Percentiles rank a stretch among this genome's conserved stretches.
Conservation (phyloP, 73 alveolate species). For the Paramecium octaurelia region DNA sequence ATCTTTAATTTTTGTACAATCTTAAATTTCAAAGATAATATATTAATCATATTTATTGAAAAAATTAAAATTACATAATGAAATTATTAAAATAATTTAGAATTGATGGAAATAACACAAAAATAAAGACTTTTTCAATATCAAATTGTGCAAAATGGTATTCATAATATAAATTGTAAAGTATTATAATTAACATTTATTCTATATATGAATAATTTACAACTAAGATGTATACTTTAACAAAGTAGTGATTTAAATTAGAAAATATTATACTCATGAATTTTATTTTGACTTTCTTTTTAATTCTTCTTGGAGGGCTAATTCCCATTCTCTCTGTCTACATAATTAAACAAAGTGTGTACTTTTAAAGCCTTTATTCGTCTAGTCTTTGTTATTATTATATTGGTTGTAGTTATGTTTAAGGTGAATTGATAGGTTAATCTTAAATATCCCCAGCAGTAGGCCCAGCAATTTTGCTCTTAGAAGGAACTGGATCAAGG, state of each 20-base stretch:
- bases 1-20: too few relatives aligned
- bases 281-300: not conserved
- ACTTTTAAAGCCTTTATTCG: not conserved
- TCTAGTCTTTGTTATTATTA: not conserved
- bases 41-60: too few relatives aligned
- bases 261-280: not conserved
- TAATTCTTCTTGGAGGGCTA: not conserved
- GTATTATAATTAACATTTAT: too few relatives aligned
- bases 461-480: not conserved
- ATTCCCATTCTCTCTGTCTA: slow-evolving; percentile 17
- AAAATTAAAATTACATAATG: too few relatives aligned
- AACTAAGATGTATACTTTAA: too few relatives aligned
- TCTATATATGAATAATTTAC: too few relatives aligned
- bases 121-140: too few relatives aligned
- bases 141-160: too few relatives aligned
- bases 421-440: not conserved
- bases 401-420: not conserved
- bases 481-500: not conserved
- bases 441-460: not conserved
- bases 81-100: too few relatives aligned
- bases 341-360: not conserved
- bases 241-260: not conserved
- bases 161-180: too few relatives aligned
- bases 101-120: too few relatives aligned
- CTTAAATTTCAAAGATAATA: too few relatives aligned